phyloP scores from a whole-genome alignment of 306 rosid genomes.

The Ceratonia siliqua region DNA sequence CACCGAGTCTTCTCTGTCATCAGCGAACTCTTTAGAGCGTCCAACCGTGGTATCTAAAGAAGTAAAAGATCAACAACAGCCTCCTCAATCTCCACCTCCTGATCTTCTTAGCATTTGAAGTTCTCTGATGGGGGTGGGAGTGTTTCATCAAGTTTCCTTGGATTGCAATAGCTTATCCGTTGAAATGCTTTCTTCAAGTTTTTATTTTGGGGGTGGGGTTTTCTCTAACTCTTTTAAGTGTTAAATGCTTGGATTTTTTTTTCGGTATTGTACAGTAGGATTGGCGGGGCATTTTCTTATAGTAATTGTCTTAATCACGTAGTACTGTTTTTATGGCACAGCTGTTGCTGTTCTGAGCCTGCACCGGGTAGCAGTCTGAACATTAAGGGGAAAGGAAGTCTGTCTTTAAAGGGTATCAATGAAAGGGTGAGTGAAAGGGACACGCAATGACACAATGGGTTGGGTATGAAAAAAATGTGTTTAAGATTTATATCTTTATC shows the following conservation, averaged over 20 bases:
- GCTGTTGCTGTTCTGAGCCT: constrained; percentile 40
- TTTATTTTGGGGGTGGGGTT: constrained; percentile 38
- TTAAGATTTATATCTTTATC: neutral
- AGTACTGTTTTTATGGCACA: constrained; percentile 40
- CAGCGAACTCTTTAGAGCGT: constrained; percentile 51
- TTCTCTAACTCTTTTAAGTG: constrained; percentile 48
- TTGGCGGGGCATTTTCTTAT: constrained; percentile 44
- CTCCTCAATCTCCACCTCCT: constrained; percentile 62
- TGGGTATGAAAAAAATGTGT: constrained; percentile 34
- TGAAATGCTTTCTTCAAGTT: constrained; percentile 19
- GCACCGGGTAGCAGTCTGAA: constrained; percentile 26
- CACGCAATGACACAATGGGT: constrained; percentile 34
- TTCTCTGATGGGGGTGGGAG: constrained; percentile 24
- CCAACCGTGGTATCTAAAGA: constrained; percentile 44
- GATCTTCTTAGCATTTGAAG: constrained; percentile 91
- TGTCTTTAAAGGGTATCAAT: constrained; percentile 6
- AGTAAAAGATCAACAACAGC: constrained; percentile 42
- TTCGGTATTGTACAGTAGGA: constrained; percentile 66
- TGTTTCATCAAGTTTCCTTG: constrained; percentile 41
- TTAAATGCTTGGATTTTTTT: constrained; percentile 41
- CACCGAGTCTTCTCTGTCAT: constrained; percentile 52
- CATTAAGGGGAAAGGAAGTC: constrained; percentile 34
- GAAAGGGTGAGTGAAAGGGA: constrained; percentile 38
- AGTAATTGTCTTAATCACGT: constrained; percentile 36
- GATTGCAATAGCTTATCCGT: constrained; percentile 31